These are phyloP conservation scores for Trametes cingulata DNA, from an alignment of 768 basidiomycete species.

Conservation along the genomic window DNA sequence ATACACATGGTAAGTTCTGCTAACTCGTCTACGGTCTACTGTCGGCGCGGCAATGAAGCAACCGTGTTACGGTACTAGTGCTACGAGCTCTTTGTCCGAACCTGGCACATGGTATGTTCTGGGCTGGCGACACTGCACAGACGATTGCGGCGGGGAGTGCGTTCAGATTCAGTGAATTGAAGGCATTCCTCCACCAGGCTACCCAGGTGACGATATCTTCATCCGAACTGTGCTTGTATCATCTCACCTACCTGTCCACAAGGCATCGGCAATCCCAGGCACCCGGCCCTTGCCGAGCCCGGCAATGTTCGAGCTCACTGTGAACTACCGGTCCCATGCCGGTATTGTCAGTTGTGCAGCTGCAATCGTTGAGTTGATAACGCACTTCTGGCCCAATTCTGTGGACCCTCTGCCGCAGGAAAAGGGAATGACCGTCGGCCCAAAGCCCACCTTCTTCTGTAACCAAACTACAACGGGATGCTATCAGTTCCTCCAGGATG, in stretches of 20 bases:
- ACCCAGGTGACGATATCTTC: background rate
- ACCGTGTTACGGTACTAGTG: constrained; percentile 40
- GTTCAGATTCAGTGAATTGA: constrained; percentile 71
- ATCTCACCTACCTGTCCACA: too few relatives aligned
- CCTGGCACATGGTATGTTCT: constrained; percentile 67
- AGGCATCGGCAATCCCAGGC: background rate
- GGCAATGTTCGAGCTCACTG: constrained; percentile 54
- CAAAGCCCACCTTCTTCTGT: constrained; percentile 60
- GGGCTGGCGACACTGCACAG: constrained; percentile 82
- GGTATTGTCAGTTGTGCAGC: constrained; percentile 74
- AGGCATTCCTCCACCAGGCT: constrained; percentile 44
- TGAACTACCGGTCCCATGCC: constrained; percentile 70
- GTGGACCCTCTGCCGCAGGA: constrained; percentile 63
- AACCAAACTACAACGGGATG: background rate
- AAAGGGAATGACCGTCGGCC: constrained; percentile 52
- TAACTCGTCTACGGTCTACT: too few relatives aligned
- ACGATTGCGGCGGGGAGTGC: constrained; percentile 74
- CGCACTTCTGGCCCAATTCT: constrained; percentile 57
- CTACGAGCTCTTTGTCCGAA: constrained; percentile 63
- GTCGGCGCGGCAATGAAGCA: background rate
- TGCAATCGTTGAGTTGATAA: constrained; percentile 59
- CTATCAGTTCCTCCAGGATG: background rate
- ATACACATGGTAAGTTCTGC: constrained; percentile 49
- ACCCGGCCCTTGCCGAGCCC: background rate
- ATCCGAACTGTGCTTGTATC: background rate